Evolutionary conservation across 169 alveolate species (phyloP).

Genomic region (Eimeria praecox): DNA sequence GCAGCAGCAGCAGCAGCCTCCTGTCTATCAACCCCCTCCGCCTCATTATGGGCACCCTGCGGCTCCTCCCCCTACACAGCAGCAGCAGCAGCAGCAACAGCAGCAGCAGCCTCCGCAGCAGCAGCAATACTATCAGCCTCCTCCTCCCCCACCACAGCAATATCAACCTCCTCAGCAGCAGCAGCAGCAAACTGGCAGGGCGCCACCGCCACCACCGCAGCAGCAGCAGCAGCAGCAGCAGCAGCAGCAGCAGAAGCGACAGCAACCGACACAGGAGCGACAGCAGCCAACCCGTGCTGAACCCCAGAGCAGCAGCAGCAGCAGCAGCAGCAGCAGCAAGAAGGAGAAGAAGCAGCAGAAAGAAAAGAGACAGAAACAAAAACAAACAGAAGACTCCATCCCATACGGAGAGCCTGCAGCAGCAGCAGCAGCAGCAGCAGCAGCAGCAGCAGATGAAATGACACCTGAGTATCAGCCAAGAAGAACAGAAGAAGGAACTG

Average conservation of each 20-base stretch:
- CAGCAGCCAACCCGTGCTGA: constrained; percentile 43
- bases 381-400: neutral
- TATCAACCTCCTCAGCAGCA: neutral
- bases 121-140: constrained; percentile 32
- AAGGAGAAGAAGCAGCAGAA: neutral
- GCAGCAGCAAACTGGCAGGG: constrained; percentile 17
- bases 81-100: neutral
- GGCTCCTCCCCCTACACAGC: neutral
- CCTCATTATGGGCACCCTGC: constrained; percentile 20
- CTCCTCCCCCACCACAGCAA: constrained; percentile 14
- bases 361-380: neutral
- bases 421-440: neutral
- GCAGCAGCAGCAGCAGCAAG: constrained; percentile 17
- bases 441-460: neutral
- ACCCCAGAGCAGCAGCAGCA: neutral
- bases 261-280: neutral
- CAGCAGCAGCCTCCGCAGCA: constrained; percentile 73
- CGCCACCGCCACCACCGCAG: neutral
- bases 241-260: neutral
- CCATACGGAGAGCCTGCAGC: neutral
- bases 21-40: neutral
- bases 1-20: constrained; percentile 27
- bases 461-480: constrained; percentile 52
- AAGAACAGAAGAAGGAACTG: constrained; percentile 1
- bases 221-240: constrained; percentile 56